Evolutionary conservation across 768 basidiomycete species (phyloP), one percentile per base, ranked within the genome.

Genomic region (Exsudoporus frostii): DNA sequence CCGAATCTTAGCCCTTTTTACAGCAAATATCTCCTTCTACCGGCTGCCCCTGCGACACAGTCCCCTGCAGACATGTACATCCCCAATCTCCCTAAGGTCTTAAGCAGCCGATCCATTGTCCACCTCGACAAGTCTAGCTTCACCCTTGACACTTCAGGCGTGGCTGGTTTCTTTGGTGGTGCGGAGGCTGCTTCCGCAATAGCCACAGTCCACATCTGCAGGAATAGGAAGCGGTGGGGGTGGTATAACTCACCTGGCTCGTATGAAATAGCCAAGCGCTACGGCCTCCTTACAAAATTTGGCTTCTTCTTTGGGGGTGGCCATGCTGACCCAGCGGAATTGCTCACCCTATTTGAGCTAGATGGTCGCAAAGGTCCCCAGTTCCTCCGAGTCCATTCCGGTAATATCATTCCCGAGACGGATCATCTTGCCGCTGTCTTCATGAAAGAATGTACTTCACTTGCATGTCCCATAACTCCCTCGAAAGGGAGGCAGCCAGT

Each of bases 161-260:
- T 57, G 7, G 48, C 44, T 2, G 56, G 53, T 19, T 57, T 57
- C 32, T 56, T 56, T 13, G 52, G 55, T 63, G 69, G 70, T n/a
- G 58, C 64, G 20, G 70, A 71, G 40, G 70, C 70, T 13, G 56
- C 65, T 27, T 59, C 70, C 4, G 66, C 69, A n/a, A 71, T 71
- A 68, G 60, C 63, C 15, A 67, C 65, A 10, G 66, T 71, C 15
- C 70, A 71, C 30, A 34, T 71, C 17, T 65, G 58, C 44, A 48
- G 54, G 42, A 56, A 67, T 7, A 59, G 65, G 53, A 67, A 59
- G 25, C 54, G 20, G 53, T 48, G 67, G 45, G 70, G 69, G n/a
- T 71, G 66, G 66, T 71, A 71, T 47, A 71, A 71, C 41, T 68
- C 68, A 4, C 69, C 69, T 20, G 69, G 69, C 29, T 65, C 68